Conservation (phyloP, 352 stramenopile genomes). For the Phytophthora syringae region DNA sequence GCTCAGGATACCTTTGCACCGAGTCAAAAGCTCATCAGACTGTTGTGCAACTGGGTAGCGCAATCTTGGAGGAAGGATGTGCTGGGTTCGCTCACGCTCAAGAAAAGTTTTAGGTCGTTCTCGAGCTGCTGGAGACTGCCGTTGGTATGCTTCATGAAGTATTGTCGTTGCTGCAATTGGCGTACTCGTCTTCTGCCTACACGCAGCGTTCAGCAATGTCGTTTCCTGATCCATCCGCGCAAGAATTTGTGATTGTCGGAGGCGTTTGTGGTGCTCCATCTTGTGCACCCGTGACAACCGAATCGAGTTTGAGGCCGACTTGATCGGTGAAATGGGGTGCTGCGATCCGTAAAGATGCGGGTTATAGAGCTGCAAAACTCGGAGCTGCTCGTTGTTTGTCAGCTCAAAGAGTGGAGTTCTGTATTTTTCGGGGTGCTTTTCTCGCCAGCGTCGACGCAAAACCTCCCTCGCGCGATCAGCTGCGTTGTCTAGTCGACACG, state of each 20-base stretch:
- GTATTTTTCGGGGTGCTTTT: constrained; percentile 31
- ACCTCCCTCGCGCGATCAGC: constrained; percentile 30
- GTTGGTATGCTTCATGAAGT: constrained; percentile 33
- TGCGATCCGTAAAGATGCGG: constrained; percentile 52
- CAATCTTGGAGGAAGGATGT: constrained; percentile 15
- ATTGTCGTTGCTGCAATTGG: constrained; percentile 2
- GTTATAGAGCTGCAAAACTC: constrained; percentile 70
- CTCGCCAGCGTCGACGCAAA: constrained; percentile 41
- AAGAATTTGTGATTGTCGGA: constrained; percentile 27
- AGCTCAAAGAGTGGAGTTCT: constrained; percentile 32
- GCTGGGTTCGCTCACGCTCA: constrained; percentile 12
- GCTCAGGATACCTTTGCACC: constrained; percentile 7
- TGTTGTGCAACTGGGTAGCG: constrained; percentile 8
- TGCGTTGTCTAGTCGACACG: constrained; percentile 36
- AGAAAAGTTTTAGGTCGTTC: constrained; percentile 15
- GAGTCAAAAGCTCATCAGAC: background rate
- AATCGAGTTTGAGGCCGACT: constrained; percentile 16
- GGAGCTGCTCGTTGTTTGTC: constrained; percentile 53
- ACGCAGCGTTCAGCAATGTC: constrained; percentile 27
- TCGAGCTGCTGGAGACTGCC: constrained; percentile 12
- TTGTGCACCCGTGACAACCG: constrained; percentile 23
- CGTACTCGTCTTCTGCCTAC: constrained; percentile 24
- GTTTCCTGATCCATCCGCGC: constrained; percentile 29
- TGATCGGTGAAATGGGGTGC: constrained; percentile 15
- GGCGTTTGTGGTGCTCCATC: constrained; percentile 34